A percentile compares a stretch with the other conserved stretches of the same genome.
These are phyloP conservation scores for Colletotrichum tanaceti DNA, from an alignment of 2,329 filamentous ascomycete genomes.

Conservation along the genomic window DNA sequence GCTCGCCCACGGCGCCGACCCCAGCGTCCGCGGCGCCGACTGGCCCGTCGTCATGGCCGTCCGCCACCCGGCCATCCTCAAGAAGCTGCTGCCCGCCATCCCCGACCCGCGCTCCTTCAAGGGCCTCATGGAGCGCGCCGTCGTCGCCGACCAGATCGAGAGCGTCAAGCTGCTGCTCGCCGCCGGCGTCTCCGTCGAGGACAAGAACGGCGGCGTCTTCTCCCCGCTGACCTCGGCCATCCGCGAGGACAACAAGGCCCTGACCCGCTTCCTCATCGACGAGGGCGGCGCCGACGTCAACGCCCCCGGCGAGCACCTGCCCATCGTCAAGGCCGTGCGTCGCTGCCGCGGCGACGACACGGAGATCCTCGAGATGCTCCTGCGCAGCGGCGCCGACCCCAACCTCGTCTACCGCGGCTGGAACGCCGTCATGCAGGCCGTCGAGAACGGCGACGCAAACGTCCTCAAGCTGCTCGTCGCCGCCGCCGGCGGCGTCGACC, in stretches of 20 bases:
- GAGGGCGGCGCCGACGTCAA: slow-evolving; percentile 74
- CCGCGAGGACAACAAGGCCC: slow-evolving; percentile 70
- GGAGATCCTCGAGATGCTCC: slow-evolving; percentile 71
- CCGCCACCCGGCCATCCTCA: slow-evolving; percentile 68
- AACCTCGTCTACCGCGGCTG: slow-evolving; percentile 76
- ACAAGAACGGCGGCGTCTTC: slow-evolving; percentile 79
- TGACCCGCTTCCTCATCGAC: slow-evolving; percentile 70
- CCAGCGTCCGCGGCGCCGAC: slow-evolving; percentile 72
- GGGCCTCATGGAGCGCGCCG: slow-evolving; percentile 75
- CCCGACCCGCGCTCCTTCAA: slow-evolving; percentile 71
- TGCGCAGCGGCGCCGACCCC: slow-evolving; percentile 73
- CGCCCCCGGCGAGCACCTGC: slow-evolving; percentile 75
- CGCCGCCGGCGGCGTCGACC: slow-evolving; percentile 61
- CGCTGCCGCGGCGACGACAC: slow-evolving; percentile 66
- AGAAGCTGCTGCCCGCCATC: slow-evolving; percentile 67
- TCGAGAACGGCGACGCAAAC: slow-evolving; percentile 70
- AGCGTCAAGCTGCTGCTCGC: slow-evolving; percentile 73
- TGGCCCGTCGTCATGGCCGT: slow-evolving; percentile 80
- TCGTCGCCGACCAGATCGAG: slow-evolving; percentile 73
- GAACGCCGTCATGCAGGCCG: slow-evolving; percentile 73
- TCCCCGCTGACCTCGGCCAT: slow-evolving; percentile 75
- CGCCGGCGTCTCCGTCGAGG: slow-evolving; percentile 75
- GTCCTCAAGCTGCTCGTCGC: slow-evolving; percentile 66
- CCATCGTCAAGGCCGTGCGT: slow-evolving; percentile 76
- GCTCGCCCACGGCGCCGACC: slow-evolving; percentile 69